Conservation (phyloP, 2,329 filamentous ascomycete species). For the Fusarium mundagurra region DNA sequence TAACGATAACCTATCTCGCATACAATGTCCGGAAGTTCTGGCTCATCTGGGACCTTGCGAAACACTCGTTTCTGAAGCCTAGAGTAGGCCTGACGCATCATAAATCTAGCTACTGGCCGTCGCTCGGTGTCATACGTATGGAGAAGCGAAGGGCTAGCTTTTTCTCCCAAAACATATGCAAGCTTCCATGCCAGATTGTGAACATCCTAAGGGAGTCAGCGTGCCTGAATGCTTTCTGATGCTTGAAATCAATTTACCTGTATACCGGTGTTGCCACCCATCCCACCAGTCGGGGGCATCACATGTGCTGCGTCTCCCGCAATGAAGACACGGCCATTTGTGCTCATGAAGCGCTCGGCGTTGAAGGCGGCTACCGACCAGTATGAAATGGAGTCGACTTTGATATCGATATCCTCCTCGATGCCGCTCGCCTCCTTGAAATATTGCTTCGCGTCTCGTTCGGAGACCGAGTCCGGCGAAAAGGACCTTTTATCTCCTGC, state of each 20-base stretch:
- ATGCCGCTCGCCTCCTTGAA: background rate
- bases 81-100: background rate
- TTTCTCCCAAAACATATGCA: background rate
- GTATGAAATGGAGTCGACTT: background rate
- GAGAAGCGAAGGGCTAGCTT: background rate
- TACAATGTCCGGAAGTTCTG: background rate
- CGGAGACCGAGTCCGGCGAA: background rate
- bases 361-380: background rate
- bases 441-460: background rate
- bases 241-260: background rate
- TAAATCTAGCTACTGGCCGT: background rate
- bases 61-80: background rate
- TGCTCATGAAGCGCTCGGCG: background rate
- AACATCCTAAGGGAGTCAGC: background rate
- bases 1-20: background rate
- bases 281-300: background rate
- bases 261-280: background rate
- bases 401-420: background rate
- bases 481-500: background rate
- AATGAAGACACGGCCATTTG: background rate
- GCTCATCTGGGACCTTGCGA: background rate
- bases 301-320: background rate
- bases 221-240: rapidly evolving
- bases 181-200: background rate
- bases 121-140: background rate